A percentile compares a stretch with the other conserved stretches of the same genome.
Evolutionary conservation across 371 early-diverging fungal genomes (phyloP).

Genomic region (Chytridium lagenaria): DNA sequence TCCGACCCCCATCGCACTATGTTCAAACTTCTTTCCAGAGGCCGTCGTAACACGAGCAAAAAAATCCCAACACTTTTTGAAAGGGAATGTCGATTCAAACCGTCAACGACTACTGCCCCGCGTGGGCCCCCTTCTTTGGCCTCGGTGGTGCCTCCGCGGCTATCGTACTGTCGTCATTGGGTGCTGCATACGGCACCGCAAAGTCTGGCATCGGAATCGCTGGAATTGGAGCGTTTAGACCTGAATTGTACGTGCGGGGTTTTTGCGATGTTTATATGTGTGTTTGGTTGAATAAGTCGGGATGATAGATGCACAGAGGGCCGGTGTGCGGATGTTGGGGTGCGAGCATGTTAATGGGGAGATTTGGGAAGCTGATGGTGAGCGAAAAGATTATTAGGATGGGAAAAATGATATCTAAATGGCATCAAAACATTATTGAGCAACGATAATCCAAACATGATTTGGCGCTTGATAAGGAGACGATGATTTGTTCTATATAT

Average conservation of each 20-base stretch:
- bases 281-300: neutral
- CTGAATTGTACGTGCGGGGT: constrained; percentile 72
- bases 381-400: too few species aligned
- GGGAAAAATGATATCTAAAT: too few species aligned
- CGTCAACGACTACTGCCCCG: constrained; percentile 44
- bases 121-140: constrained; percentile 59
- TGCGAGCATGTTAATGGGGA: neutral
- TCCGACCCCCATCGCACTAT: too few species aligned
- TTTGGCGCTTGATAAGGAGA: too few species aligned
- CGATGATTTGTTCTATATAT: too few species aligned
- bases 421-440: too few species aligned
- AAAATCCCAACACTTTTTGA: constrained; percentile 12
- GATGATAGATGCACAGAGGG: neutral
- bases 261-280: neutral
- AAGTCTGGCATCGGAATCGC: constrained; percentile 97
- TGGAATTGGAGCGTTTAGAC: constrained; percentile 90
- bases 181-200: constrained; percentile 98
- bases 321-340: neutral
- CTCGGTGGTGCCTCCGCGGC: constrained; percentile 55
- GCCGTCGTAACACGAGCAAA: neutral
- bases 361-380: neutral
- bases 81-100: neutral
- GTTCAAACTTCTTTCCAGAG: too few species aligned
- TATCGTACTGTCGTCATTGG: constrained; percentile 61
- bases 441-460: too few species aligned